Evolutionary conservation across 805 yeast species (phyloP), one percentile per base, ranked within the genome.

Genomic region (Candida coleopterorum): DNA sequence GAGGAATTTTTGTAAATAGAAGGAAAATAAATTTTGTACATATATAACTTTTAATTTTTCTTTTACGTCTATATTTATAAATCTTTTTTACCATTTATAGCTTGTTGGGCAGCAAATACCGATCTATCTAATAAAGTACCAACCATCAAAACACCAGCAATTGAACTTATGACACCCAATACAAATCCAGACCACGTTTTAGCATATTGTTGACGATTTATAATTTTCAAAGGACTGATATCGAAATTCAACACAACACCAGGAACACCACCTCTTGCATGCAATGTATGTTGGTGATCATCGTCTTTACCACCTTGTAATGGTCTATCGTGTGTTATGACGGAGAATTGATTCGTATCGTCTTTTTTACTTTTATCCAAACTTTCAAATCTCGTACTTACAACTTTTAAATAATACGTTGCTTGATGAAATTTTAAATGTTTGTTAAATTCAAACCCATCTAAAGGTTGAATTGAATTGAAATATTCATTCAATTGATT

Each of bases 121-220:
- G 94, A 79, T 41, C 87, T 75, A 58, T 93, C 98, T 32, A 89
- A 59, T 25, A 89, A 77, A 0, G 96, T 82, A 8, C 95, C 97
- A 18, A 90, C 88, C 18, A 96, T 89, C 41, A 93, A 68, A 9
- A 93, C 88, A 32, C 97, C 97, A 8, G 97, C 97, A 27, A 90
- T 73, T 6, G 94, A 86, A 38, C 96, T 83, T 46, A 93, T 77
- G 18, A 85, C 85, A 24, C 89, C 87, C 41, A 88, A 64, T 18
- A 87, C 51, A 54, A 89, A 88, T 2, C 88, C 85, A 21, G 89
- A 81, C 81, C 93, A 84, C 2, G 93, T 73, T 55, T 80, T 82
- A 38, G 76, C 72, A 50, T 74, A 75, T 45, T 70, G 79, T 58
- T 93, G 94, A 40, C 77, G 72, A 62, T 90, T 87, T 52, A 89